These are phyloP conservation scores for Colletotrichum chlorophyti DNA, from an alignment of 2,329 filamentous ascomycete genomes.

Conservation along the genomic window DNA sequence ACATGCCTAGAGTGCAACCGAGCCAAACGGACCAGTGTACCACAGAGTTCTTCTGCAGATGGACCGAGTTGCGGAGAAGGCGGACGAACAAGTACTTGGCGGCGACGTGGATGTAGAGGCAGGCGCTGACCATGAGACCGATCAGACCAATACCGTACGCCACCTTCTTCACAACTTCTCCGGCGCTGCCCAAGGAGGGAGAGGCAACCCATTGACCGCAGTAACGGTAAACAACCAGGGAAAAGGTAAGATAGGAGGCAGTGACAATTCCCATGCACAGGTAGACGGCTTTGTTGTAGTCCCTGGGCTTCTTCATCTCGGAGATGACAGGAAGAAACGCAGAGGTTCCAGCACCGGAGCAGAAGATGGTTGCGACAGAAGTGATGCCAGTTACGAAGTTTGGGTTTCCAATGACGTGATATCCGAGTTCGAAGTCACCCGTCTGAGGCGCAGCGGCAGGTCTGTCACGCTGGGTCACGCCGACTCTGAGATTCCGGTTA, in stretches of 20 bases:
- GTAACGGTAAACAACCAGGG: constrained; percentile 65
- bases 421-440: constrained; percentile 66
- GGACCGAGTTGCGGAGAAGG: constrained; percentile 42
- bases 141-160: constrained; percentile 65
- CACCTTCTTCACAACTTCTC: constrained; percentile 64
- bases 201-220: constrained; percentile 69
- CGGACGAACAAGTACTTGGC: constrained; percentile 50
- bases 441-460: constrained; percentile 66
- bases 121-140: constrained; percentile 55
- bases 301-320: constrained; percentile 66
- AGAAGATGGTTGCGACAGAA: constrained; percentile 65
- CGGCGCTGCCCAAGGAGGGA: constrained; percentile 67
- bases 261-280: constrained; percentile 64
- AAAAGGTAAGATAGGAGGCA: constrained; percentile 63
- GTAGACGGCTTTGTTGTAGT: constrained; percentile 67
- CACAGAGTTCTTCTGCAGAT: constrained; percentile 42
- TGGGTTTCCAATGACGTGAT: constrained; percentile 60
- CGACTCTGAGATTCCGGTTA: constrained; percentile 45
- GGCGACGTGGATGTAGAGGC: constrained; percentile 44
- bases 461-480: constrained; percentile 61
- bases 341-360: constrained; percentile 63
- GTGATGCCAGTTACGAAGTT: constrained; percentile 66
- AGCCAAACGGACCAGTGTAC: constrained; percentile 46
- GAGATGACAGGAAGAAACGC: constrained; percentile 70
- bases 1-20: constrained; percentile 37